Evolutionary conservation across 208 protist species (phyloP).

Genomic region (Wallacemonas sp.): DNA sequence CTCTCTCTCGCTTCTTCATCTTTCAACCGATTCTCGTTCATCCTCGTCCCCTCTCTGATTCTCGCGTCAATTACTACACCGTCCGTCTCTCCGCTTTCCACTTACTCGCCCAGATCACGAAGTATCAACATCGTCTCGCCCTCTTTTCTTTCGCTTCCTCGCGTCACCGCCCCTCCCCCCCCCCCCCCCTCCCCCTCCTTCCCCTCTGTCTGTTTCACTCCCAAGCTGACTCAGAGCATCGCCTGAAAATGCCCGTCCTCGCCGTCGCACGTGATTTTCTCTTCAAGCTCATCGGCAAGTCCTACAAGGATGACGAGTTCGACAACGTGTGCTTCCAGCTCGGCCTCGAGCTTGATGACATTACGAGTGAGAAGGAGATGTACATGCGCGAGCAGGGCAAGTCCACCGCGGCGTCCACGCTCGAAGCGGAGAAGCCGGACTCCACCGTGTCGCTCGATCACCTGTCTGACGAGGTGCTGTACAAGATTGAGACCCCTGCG

Average conservation of each 20-base stretch:
- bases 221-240: not conserved
- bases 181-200: not conserved
- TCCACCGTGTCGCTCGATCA: slow-evolving; percentile 40
- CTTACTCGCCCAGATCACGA: no score
- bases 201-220: slow-evolving; percentile 15
- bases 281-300: slow-evolving; percentile 71
- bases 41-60: no score
- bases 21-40: no score
- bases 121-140: no score
- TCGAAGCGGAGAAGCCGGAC: not conserved
- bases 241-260: slow-evolving; percentile 82
- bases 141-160: no score
- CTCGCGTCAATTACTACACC: no score
- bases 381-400: slow-evolving; percentile 86
- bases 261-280: slow-evolving; percentile 77
- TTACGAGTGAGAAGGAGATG: slow-evolving; percentile 96
- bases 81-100: no score
- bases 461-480: slow-evolving; percentile 90
- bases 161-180: no score
- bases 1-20: no score
- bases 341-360: slow-evolving; percentile 98
- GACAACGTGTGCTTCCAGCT: slow-evolving; percentile 98
- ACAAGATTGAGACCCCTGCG: slow-evolving; percentile 98
- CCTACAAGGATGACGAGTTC: slow-evolving; percentile 94
- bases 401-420: not conserved